These are phyloP conservation scores for Globisporangium irregulare DNA, from an alignment of 352 stramenopile species.

Conservation along the genomic window DNA sequence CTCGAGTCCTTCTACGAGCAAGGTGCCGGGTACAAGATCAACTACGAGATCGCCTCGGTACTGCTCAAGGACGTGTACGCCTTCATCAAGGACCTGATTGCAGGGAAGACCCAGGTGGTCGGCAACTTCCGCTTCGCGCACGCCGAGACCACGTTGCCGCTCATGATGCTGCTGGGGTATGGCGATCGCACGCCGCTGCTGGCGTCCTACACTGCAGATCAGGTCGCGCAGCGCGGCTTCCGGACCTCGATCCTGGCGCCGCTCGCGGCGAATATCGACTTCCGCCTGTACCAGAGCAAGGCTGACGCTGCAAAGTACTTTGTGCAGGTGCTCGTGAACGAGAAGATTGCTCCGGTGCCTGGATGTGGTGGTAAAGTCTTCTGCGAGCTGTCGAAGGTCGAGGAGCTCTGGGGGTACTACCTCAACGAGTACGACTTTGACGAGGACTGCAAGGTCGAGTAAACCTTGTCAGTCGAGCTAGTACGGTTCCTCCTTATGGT, in stretches of 20 bases:
- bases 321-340: conserved; percentile 38
- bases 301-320: conserved; percentile 8
- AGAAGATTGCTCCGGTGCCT: conserved; percentile 26
- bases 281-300: conserved; percentile 37
- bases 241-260: conserved; percentile 38
- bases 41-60: conserved; percentile 47
- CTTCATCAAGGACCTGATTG: conserved; percentile 22
- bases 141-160: conserved; percentile 49
- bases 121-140: conserved; percentile 55
- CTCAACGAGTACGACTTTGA: conserved; percentile 20
- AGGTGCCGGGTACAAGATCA: conserved; percentile 41
- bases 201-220: conserved; percentile 23
- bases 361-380: conserved; percentile 22
- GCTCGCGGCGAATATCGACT: conserved; percentile 50
- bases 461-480: too few relatives aligned
- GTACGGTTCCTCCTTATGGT: too few relatives aligned
- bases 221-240: conserved; percentile 34
- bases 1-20: conserved; percentile 48
- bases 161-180: conserved; percentile 38
- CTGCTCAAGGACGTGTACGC: conserved; percentile 34
- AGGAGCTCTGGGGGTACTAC: conserved; percentile 27
- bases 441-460: conserved; percentile 11
- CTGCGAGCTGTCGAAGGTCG: conserved; percentile 23
- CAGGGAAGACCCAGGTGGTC: conserved; percentile 8
- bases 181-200: conserved; percentile 25